Conservation (phyloP, 139 green algal genomes). For the Chlorella sp. region DNA sequence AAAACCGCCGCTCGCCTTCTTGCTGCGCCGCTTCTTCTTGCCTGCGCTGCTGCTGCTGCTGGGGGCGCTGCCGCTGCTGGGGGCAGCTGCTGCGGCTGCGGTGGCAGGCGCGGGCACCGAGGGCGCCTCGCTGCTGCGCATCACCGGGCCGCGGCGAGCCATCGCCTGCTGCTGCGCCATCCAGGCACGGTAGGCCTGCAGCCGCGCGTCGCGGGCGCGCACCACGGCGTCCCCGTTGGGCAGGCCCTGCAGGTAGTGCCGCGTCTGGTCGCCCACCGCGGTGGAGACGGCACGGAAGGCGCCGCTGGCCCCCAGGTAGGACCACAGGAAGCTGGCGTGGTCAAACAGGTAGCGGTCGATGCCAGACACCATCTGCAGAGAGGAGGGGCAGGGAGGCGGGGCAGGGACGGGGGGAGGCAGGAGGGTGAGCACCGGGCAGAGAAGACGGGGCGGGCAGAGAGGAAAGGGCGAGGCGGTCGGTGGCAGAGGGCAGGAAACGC, state of each 20-base stretch:
- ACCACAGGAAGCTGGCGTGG: constrained; percentile 79
- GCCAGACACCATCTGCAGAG: constrained; percentile 84
- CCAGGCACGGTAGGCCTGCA: constrained; percentile 1
- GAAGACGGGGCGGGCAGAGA: too few relatives aligned
- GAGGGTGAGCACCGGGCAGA: background rate
- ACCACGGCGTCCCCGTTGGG: constrained; percentile 30
- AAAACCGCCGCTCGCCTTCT: constrained; percentile 26
- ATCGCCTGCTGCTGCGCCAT: constrained; percentile 15
- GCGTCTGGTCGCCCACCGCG: constrained; percentile 48
- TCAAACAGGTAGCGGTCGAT: constrained; percentile 91
- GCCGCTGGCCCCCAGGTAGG: constrained; percentile 65
- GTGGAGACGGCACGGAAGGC: constrained; percentile 48
- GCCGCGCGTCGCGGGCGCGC: background rate
- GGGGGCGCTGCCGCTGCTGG: background rate
- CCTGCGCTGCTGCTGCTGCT: constrained; percentile 2
- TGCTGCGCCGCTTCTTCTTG: constrained; percentile 29
- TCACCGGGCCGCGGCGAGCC: constrained; percentile 2
- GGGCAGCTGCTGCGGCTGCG: background rate
- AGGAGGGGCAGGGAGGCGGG: background rate
- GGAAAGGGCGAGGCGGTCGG: background rate
- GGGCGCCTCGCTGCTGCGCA: background rate
- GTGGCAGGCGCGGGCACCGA: background rate
- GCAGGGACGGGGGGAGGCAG: background rate
- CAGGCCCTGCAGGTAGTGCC: constrained; percentile 48
- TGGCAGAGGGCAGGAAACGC: background rate